Conservation (phyloP, 495 filamentous ascomycete genomes). For the Thermothielavioides terrestris region DNA sequence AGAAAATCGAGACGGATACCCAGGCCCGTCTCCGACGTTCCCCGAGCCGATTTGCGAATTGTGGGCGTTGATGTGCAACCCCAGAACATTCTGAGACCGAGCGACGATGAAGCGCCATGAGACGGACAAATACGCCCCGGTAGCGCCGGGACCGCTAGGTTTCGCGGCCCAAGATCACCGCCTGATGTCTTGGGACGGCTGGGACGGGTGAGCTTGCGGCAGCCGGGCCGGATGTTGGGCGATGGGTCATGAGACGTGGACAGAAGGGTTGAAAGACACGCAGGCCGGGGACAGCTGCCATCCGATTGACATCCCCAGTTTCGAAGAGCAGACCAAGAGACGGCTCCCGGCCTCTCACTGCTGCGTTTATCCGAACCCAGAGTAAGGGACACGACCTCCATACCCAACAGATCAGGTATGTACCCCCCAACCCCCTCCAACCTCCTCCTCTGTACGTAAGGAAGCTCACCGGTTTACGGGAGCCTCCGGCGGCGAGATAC, state of each 20-base stretch:
- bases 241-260: constrained; percentile 7
- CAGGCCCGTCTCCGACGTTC: background rate
- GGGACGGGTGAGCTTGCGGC: too few species aligned
- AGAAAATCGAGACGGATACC: background rate
- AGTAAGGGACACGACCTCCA: too few species aligned
- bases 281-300: background rate
- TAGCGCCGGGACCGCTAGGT: constrained; percentile 5
- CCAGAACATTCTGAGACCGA: background rate
- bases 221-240: constrained; percentile 2
- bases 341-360: too few species aligned
- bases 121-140: background rate
- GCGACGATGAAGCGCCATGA: background rate
- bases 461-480: background rate
- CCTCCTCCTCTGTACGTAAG: too few species aligned
- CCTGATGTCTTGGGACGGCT: background rate
- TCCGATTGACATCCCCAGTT: too few species aligned
- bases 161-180: constrained; percentile 5
- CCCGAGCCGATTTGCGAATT: background rate
- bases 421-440: too few species aligned
- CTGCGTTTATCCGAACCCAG: too few species aligned
- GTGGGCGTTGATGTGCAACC: constrained; percentile 1
- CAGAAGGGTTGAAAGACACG: background rate
- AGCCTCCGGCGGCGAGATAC: background rate
- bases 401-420: too few species aligned
- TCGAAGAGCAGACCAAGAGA: too few species aligned